Evolutionary conservation across 2,329 filamentous ascomycete species (phyloP).

Genomic region (Ceratocystis cacaofunesta): DNA sequence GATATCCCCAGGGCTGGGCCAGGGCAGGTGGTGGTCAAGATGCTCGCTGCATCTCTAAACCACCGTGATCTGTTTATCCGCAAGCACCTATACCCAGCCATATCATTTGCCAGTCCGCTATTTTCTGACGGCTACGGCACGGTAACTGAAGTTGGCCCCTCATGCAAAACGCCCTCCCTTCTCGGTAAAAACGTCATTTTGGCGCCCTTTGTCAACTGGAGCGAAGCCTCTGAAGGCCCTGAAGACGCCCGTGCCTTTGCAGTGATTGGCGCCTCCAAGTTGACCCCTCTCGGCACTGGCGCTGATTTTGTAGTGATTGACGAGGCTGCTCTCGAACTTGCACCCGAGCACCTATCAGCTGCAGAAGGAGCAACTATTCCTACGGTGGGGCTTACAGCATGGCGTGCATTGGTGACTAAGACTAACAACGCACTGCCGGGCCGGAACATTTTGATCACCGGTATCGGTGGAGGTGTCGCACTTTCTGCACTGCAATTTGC

Average conservation of each 20-base stretch:
- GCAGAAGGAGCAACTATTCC: slow-evolving; percentile 73
- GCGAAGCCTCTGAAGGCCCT: slow-evolving; percentile 53
- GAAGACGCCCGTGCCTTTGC: slow-evolving; percentile 46
- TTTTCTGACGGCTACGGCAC: slow-evolving; percentile 70
- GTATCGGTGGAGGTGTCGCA: slow-evolving; percentile 86
- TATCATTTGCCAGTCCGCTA: slow-evolving; percentile 63
- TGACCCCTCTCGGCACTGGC: slow-evolving; percentile 49
- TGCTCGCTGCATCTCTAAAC: slow-evolving; percentile 74
- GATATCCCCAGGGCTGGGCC: slow-evolving; percentile 48
- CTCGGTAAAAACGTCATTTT: slow-evolving; percentile 59
- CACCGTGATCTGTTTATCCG: slow-evolving; percentile 92
- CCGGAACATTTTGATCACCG: slow-evolving; percentile 69
- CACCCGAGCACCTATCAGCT: slow-evolving; percentile 55
- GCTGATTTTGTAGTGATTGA: slow-evolving; percentile 58
- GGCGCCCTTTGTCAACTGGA: slow-evolving; percentile 67
- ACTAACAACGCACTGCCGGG: slow-evolving; percentile 47
- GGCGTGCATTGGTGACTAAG: slow-evolving; percentile 75
- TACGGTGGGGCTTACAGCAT: slow-evolving; percentile 72
- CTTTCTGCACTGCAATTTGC: slow-evolving; percentile 69
- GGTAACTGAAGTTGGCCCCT: slow-evolving; percentile 49
- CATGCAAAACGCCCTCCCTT: slow-evolving; percentile 26
- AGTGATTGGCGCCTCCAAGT: slow-evolving; percentile 54
- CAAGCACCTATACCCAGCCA: slow-evolving; percentile 77
- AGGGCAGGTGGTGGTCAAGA: slow-evolving; percentile 56
- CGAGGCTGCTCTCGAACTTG: slow-evolving; percentile 58